Base-by-base conservation (phyloP, 257 asterid species). In the Ballota nigra region DNA sequence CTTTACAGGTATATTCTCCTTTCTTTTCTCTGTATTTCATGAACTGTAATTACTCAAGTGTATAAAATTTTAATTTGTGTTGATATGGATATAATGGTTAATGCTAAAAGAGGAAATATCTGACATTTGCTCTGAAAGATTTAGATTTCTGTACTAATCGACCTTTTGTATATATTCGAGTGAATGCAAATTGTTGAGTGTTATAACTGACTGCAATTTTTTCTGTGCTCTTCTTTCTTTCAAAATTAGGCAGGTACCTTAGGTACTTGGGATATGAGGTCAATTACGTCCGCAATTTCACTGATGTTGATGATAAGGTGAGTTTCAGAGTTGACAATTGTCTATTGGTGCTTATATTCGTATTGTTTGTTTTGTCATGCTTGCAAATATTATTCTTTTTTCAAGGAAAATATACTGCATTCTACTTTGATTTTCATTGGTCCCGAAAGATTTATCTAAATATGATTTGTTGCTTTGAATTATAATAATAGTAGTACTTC, bases 241-340 rank as follows among this genome's bases (percentile, higher is more conserved):
- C 52, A 66, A 86, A 75, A 83, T 83, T 85, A 86, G 90, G 89
- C 97, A 93, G 98, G 82, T 93, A 84, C 83, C 96, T 91, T 66
- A 91, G 79, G 80, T 80, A 86, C 81, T 80, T 93, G 95, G 98
- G 96, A 53, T 93, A 89, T 77, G 96, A 93, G 73, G 92, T 91
- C 79, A 93, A 87, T 75, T 93, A 93, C 64, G 90, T 93, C 61
- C 97, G 98, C 73, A 93, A 93, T 79, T 91, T 93, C 87, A 93
- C 98, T 3, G 97, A 93, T 83, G 96, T 93, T 61, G 98, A 93
- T 89, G 98, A 93, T 78, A 94, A 94, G 92, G 97, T 85, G 73
- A 68, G 92, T 66, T 6, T 22, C 31, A n/a, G 58, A 71, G 57
- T n/a, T 45, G 64, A 47, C 29, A 34, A 19, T 20, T 28, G n/a